Evolutionary conservation across 768 basidiomycete species (phyloP), one percentile per base, ranked within the genome.

Genomic region (Paxillus involutus): DNA sequence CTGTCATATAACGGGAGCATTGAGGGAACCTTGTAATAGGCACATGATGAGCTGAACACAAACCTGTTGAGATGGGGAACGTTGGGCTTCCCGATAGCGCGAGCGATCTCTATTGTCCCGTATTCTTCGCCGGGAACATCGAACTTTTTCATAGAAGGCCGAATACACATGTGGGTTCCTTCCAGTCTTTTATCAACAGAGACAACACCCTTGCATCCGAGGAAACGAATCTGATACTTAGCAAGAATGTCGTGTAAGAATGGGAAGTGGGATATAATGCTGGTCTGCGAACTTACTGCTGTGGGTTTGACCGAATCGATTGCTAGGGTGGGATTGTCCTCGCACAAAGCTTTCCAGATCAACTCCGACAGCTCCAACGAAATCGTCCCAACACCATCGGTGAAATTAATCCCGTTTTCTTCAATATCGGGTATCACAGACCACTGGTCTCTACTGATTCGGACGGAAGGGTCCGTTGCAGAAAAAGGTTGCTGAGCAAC

Each of bases 161-260:
- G 76, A 9, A 91, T 64, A 29, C 85, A 78, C 86, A 94, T 88
- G 16, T 77, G 78, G 46, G 85, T 80, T 0, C 83, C 83, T 41
- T 69, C 58, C 14, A 73, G 60, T 44, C 72, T 71, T 45, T 79
- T 71, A 60, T 94, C 91, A 11, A 93, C 77, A 4, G 73, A 77
- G 1, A 94, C 87, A 21, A 94, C 81, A 0, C 92, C 93, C 68
- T 94, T 94, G 70, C 78, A 91, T 17, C 89, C 91, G 43, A 93
- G 66, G 65, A 93, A 88, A 44, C 92, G 83, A 46, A 93, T 91
- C 72, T 89, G 89, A 65, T 85, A 88, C 79, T 88, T 51, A 24
- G n/a, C 33, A 54, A 43, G 13, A 6, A 5, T 36, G 49, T 40
- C 33, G 29, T 49, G 46, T 47, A 29, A 36, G 16, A 24, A 33